phyloP scores from a whole-genome alignment of 169 alveolate species.

The Ichthyophthirius multifiliis region DNA sequence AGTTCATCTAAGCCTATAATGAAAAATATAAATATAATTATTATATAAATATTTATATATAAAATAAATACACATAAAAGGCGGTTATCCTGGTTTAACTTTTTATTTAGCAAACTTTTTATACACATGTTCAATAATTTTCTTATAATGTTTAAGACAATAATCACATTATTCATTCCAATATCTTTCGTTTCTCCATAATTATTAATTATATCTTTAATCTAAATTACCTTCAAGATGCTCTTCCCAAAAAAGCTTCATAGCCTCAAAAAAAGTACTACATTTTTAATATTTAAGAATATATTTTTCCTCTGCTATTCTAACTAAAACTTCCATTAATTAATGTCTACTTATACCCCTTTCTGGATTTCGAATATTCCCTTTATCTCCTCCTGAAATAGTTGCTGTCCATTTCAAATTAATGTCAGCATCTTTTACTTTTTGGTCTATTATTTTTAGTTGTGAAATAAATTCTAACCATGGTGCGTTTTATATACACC shows the following conservation, averaged over 20 bases:
- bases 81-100: slow-evolving; percentile 28
- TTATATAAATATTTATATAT: too few species aligned
- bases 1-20: too few species aligned
- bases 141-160: slow-evolving; percentile 39
- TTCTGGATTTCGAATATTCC: slow-evolving; percentile 59
- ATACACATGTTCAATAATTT: slow-evolving; percentile 24
- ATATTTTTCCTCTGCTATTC: slow-evolving; percentile 17
- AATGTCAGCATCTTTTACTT: slow-evolving; percentile 47
- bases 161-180: slow-evolving; percentile 66
- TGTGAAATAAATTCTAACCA: neutral
- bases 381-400: slow-evolving; percentile 40
- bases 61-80: slow-evolving; percentile 57
- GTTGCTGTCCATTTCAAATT: slow-evolving; percentile 48
- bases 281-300: neutral
- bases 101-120: slow-evolving; percentile 11
- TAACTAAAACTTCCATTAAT: slow-evolving; percentile 7
- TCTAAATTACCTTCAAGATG: too few species aligned
- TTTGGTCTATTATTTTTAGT: slow-evolving; percentile 6
- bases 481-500: slow-evolving; percentile 7
- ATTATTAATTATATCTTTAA: too few species aligned
- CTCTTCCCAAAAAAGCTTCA: too few species aligned
- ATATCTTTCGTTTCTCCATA: too few species aligned
- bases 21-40: too few species aligned
- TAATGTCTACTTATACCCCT: slow-evolving; percentile 34
- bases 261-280: neutral